Base-by-base conservation (phyloP, 495 filamentous ascomycete species). In the Penicillium pulvis region DNA sequence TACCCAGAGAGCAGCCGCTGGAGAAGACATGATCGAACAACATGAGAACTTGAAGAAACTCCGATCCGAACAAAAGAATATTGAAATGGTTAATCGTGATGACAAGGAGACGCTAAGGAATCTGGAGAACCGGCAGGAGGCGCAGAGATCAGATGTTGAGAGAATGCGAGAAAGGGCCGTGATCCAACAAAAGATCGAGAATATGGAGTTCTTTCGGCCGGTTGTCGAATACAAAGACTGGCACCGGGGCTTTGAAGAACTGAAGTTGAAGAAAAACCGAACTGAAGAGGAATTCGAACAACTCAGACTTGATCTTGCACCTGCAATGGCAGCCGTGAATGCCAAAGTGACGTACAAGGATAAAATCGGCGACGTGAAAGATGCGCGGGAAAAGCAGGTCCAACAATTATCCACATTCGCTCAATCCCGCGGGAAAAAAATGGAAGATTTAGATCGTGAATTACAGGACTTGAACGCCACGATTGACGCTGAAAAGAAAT, bases 1-100 rank as follows among this genome's bases (percentile, higher is more conserved):
- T 49, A 99, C 94, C 0, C 87, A 94, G 57, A 82, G 90, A 64
- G 94, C 94, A 3, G 93, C 92, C 19, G 94, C 91, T 4, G 85
- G 90, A 0, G 80, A 86, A 26, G 75, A 92, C 16, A 93, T 97
- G 85, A 73, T 90, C 14, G 73, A 85, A n/a, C 90, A 84, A 84
- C 93, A 97, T 66, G 78, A 85, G 1, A 66, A 84, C 41, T 75
- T 98, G 24, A 93, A 91, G 70, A 78, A 78, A 2, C 68, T 91
- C 14, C 83, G 91, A 42, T 82, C 76, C 48, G 74, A 85, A 42
- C 90, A 95, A 61, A 92, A 89, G 61, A 76, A 81, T 42, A 56
- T 87, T 8, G 83, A 89, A 63, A 60, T 72, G 6, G 76, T 83
- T 55, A 81, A 87, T 44, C 79, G 83, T 24, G 73, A 68, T 14